phyloP scores from a whole-genome alignment of 148 eudicot genomes.

The Nepenthes mirabilis region DNA sequence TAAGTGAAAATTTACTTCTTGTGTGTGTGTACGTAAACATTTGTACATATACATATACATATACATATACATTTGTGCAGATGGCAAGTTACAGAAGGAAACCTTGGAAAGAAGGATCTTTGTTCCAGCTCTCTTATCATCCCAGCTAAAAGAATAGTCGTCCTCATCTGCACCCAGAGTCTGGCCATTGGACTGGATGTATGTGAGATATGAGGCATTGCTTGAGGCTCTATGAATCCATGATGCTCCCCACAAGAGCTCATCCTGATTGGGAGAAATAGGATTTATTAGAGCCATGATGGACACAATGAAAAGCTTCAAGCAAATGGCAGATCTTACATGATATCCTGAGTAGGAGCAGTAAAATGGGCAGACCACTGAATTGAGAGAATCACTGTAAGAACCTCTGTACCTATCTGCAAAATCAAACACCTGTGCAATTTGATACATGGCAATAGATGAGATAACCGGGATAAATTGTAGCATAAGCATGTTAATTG shows the following conservation, averaged over 20 bases:
- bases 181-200: slow-evolving; percentile 70
- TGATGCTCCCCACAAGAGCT: slow-evolving; percentile 87
- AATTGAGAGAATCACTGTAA: slow-evolving; percentile 62
- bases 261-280: slow-evolving; percentile 34
- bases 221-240: slow-evolving; percentile 76
- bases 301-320: background rate
- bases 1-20: background rate
- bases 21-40: too few species aligned
- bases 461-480: background rate
- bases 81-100: background rate
- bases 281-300: background rate
- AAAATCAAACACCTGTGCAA: slow-evolving; percentile 51
- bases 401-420: slow-evolving; percentile 70
- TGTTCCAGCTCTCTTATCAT: slow-evolving; percentile 72
- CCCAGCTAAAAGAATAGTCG: slow-evolving; percentile 77
- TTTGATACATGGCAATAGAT: background rate
- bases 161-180: slow-evolving; percentile 63
- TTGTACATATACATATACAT: too few species aligned
- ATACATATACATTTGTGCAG: background rate
- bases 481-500: too few species aligned
- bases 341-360: slow-evolving; percentile 83
- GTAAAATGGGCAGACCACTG: slow-evolving; percentile 73
- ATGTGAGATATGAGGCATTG: slow-evolving; percentile 36
- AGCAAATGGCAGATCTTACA: slow-evolving; percentile 18
- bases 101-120: slow-evolving; percentile 76